phyloP scores from a whole-genome alignment of 2,329 filamentous ascomycete genomes.

The Aspergillus awamori region DNA sequence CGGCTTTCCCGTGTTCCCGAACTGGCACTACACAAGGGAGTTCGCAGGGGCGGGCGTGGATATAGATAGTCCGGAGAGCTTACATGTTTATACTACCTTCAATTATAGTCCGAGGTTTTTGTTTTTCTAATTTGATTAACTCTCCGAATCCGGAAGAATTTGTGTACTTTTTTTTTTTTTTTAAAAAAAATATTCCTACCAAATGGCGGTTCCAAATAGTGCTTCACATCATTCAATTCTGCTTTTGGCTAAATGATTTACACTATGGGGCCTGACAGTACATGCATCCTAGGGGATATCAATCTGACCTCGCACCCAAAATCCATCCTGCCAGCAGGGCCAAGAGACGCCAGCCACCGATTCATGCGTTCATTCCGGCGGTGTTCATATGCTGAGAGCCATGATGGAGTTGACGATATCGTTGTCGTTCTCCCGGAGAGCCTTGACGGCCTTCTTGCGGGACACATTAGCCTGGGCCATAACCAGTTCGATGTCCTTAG shows the following conservation, averaged over 20 bases:
- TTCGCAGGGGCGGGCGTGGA: not conserved
- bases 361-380: conserved; percentile 23
- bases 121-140: too few species aligned
- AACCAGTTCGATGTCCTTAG: conserved; percentile 99
- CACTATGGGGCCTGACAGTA: conserved; percentile 33
- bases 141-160: not conserved
- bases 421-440: conserved; percentile 94
- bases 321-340: conserved; percentile 32
- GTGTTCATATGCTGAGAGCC: conserved; percentile 78
- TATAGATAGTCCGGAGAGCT: not conserved
- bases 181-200: too few species aligned
- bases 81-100: too few species aligned
- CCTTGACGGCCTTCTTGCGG: conserved; percentile 98
- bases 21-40: conserved; percentile 19
- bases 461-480: conserved; percentile 98
- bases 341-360: conserved; percentile 29
- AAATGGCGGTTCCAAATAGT: not conserved
- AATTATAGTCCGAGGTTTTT: too few species aligned
- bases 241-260: conserved; percentile 41
- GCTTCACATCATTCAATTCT: conserved; percentile 26
- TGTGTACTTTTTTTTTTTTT: too few species aligned
- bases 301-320: conserved; percentile 35
- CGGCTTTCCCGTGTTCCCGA: conserved; percentile 32
- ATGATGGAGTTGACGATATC: conserved; percentile 99
- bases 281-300: conserved; percentile 30